These are phyloP conservation scores for Mucor irregularis DNA, from an alignment of 371 early-diverging fungal species.

Conservation along the genomic window DNA sequence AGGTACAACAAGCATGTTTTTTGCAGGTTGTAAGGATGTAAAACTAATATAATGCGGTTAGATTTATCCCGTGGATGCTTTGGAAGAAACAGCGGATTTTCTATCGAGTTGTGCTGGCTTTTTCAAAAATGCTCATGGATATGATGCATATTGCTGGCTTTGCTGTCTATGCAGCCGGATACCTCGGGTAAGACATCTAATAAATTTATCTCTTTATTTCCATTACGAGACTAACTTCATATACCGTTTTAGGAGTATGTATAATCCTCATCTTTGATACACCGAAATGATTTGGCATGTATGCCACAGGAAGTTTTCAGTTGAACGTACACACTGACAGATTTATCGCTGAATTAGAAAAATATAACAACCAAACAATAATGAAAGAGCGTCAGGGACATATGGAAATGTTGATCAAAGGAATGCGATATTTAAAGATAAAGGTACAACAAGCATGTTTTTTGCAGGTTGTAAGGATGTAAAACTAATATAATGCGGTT, in stretches of 20 bases:
- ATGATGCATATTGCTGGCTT: no score
- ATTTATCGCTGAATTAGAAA: slow-evolving; percentile 87
- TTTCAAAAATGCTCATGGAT: slow-evolving; percentile 82
- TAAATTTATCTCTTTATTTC: no score
- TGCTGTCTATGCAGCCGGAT: no score
- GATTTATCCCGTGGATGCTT: slow-evolving; percentile 80
- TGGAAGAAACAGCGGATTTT: slow-evolving; percentile 94
- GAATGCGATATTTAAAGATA: slow-evolving; percentile 88
- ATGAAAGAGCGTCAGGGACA: slow-evolving; percentile 75
- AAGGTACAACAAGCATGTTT: slow-evolving; percentile 54
- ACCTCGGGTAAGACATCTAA: no score
- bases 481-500: slow-evolving; percentile 71
- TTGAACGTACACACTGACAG: no score
- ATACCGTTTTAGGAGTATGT: no score
- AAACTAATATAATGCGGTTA: slow-evolving; percentile 78
- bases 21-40: background rate
- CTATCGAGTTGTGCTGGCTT: slow-evolving; percentile 83
- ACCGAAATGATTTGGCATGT: no score
- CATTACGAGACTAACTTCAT: no score
- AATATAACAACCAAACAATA: slow-evolving; percentile 57
- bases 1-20: slow-evolving; percentile 46
- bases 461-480: background rate
- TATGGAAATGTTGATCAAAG: slow-evolving; percentile 83
- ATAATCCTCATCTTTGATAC: no score
- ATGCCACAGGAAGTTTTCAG: no score